Conservation (phyloP, 1,139 yeast species). For the Protomyces arabidopsidicola region DNA sequence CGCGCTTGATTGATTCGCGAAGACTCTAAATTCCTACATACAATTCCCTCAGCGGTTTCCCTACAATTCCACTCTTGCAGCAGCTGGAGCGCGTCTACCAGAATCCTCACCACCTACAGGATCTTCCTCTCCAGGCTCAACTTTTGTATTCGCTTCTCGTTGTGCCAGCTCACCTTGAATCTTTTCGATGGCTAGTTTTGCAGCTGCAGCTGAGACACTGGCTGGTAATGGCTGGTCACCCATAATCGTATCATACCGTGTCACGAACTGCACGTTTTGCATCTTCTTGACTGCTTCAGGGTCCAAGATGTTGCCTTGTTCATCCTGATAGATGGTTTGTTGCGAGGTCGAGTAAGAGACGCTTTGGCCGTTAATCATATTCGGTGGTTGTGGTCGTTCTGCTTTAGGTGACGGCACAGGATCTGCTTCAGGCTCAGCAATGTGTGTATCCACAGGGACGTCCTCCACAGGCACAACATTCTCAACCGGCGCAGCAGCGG, state of each 20-base stretch:
- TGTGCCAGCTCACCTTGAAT: not conserved
- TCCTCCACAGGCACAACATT: conserved; percentile 12
- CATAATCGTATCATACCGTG: conserved; percentile 20
- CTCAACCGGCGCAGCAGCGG: conserved; percentile 16
- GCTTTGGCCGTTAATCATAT: not conserved
- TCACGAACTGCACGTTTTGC: conserved; percentile 24
- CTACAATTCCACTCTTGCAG: not conserved
- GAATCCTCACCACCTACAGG: not conserved
- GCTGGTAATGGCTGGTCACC: not conserved
- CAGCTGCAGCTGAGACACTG: not conserved
- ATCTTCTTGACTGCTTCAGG: conserved; percentile 23
- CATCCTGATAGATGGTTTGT: conserved; percentile 22
- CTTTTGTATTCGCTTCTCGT: not conserved
- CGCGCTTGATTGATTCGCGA: too few species aligned
- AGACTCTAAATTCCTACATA: too few species aligned
- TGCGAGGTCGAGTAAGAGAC: conserved; percentile 3
- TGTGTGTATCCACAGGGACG: conserved; percentile 5
- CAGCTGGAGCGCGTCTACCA: not conserved
- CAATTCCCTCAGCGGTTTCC: not conserved
- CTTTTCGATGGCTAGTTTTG: not conserved
- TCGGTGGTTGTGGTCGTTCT: not conserved
- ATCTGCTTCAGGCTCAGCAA: not conserved
- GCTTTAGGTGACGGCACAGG: not conserved
- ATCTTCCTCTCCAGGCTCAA: not conserved
- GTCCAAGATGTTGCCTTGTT: conserved; percentile 19